These are phyloP conservation scores for Trametes versicolor DNA, from an alignment of 1,284 basidiomycete species.

Conservation along the genomic window DNA sequence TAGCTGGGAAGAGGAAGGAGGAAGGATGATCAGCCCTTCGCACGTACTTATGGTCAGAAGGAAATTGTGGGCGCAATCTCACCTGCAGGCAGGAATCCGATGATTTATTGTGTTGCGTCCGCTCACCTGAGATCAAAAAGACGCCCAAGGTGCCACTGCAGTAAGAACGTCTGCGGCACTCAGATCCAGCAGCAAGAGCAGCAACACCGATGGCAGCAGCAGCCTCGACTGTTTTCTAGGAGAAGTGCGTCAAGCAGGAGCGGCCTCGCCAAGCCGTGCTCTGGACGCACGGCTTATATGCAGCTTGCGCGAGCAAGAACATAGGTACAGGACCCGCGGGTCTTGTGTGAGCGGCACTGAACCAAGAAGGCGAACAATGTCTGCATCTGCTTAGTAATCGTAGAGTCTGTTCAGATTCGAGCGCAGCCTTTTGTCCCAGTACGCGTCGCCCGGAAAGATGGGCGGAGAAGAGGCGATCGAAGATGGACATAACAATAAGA, in stretches of 20 bases:
- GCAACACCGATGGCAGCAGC: background rate
- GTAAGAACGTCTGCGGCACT: constrained; percentile 6
- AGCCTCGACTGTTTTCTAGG: background rate
- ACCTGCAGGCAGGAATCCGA: constrained; percentile 10
- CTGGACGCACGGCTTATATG: constrained; percentile 9
- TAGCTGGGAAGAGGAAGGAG: background rate
- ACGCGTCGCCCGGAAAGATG: constrained; percentile 13
- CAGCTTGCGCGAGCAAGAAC: background rate
- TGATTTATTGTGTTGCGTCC: constrained; percentile 16
- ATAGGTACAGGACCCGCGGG: constrained; percentile 17
- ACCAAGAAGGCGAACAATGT: constrained; percentile 31
- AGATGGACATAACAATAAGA: constrained; percentile 44
- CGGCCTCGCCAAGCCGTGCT: background rate
- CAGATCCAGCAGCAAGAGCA: background rate
- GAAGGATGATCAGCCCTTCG: background rate
- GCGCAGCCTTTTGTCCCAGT: constrained; percentile 39
- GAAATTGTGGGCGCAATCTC: constrained; percentile 14
- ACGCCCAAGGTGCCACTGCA: constrained; percentile 14
- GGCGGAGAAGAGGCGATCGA: constrained; percentile 38
- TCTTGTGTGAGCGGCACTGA: constrained; percentile 31
- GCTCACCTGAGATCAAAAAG: constrained; percentile 17
- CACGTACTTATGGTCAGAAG: constrained; percentile 9
- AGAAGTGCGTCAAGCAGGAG: background rate
- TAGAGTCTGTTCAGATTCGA: constrained; percentile 35
- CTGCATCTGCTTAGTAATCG: constrained; percentile 40